Evolutionary conservation across 805 yeast species (phyloP), one percentile per base, ranked within the genome.

Genomic region (Pichia phayaonensis): DNA sequence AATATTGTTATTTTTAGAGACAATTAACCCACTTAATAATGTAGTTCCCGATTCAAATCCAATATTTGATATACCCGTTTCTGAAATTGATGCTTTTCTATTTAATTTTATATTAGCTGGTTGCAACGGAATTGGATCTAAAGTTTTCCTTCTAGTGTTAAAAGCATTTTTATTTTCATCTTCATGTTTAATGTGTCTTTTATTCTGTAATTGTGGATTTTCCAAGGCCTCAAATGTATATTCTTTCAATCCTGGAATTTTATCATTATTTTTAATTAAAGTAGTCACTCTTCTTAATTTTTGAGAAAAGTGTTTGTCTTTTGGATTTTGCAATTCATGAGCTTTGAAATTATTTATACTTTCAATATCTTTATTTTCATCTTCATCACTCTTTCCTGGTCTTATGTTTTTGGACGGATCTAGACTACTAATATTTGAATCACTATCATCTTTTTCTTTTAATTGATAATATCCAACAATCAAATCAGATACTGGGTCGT

Each of bases 401-500:
- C 11, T 18, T 4, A 8, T 8, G 12, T 16, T 8, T 24, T 24
- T 44, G 2, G 24, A 18, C 10, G 39, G 39, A 20, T 47, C 46
- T 10, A 42, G 10, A 21, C 39, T 42, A 21, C 20, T 18, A 1
- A 10, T 8, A 20, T 18, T 20, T 7, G 11, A 3, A 15, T 29
- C 80, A 46, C 69, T 73, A 50, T 71, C 73, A 60, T 85, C 92
- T 21, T 72, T 70, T 4, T 79, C 81, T 2, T 80, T 77, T 48
- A 71, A 67, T 31, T 77, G 81, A 48, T 72, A 74, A 63, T 80
- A 89, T 50, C 75, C 76, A n/a, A 74, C 70, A 45, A 88, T 78
- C 60, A 86, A 84, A 54, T 84, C 86, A 47, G 72, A 74, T 45
- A 89, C 72, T 8, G 74, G 73, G n/a, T 78, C 83, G 57, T 75